phyloP scores from a whole-genome alignment of 2,329 filamentous ascomycete species.

The Botryotinia calthae region DNA sequence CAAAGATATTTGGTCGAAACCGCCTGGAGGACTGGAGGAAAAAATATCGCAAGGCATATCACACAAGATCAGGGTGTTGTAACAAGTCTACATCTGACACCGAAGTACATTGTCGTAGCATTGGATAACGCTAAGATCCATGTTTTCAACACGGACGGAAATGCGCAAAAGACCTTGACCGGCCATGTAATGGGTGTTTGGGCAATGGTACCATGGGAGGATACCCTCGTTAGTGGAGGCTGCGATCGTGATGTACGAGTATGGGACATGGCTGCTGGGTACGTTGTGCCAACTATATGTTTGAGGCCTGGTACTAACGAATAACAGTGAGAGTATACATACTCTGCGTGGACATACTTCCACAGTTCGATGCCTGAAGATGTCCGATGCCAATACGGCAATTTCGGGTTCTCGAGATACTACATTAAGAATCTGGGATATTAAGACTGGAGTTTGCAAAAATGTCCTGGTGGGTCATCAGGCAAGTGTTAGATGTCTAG shows the following conservation, averaged over 20 bases:
- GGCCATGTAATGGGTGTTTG: constrained; percentile 99
- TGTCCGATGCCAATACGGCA: constrained; percentile 90
- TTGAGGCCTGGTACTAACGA: constrained; percentile 34
- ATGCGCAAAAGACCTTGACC: constrained; percentile 82
- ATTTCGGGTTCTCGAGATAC: constrained; percentile 97
- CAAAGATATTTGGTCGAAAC: constrained; percentile 96
- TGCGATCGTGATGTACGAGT: constrained; percentile 96
- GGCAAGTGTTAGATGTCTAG: constrained; percentile 89
- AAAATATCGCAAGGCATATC: constrained; percentile 78
- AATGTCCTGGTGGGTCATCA: constrained; percentile 94
- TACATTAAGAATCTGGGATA: constrained; percentile 92
- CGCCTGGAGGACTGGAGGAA: constrained; percentile 91
- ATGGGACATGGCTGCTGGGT: constrained; percentile 95
- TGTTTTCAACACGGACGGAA: constrained; percentile 90
- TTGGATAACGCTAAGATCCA: constrained; percentile 98
- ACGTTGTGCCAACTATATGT: constrained; percentile 42
- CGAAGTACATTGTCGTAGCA: constrained; percentile 96
- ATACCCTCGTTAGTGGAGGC: constrained; percentile 90
- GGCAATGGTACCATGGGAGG: constrained; percentile 98
- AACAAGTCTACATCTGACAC: constrained; percentile 88
- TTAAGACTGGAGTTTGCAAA: constrained; percentile 79
- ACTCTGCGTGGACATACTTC: constrained; percentile 92
- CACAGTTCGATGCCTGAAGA: constrained; percentile 94
- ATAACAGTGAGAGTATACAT: constrained; percentile 65
- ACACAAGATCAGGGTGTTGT: constrained; percentile 96